Conservation (phyloP, 139 green algal species). For the Mesotaenium endlicherianum region DNA sequence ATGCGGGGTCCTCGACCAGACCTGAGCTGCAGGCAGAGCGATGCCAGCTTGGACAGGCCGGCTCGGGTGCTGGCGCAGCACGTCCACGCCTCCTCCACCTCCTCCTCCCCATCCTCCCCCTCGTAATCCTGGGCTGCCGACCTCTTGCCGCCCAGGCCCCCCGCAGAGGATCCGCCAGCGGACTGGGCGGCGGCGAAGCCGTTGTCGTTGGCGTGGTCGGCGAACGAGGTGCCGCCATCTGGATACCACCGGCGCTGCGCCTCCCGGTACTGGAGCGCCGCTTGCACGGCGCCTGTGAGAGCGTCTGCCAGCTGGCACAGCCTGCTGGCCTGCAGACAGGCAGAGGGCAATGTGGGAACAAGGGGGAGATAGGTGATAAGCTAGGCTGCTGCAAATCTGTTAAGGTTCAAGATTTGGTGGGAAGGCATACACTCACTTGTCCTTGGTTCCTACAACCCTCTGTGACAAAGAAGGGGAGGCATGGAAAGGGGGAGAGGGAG, state of each 20-base stretch:
- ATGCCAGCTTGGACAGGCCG: not conserved
- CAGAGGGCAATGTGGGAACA: too few species aligned
- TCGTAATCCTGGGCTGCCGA: not conserved
- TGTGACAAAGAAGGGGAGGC: not conserved
- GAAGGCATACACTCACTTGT: too few species aligned
- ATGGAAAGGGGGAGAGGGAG: not conserved
- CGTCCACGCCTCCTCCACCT: not conserved
- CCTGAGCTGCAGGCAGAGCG: not conserved
- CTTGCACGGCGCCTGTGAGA: not conserved
- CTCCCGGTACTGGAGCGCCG: not conserved
- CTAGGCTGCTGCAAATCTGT: too few species aligned
- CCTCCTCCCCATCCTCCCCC: not conserved
- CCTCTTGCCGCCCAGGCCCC: not conserved
- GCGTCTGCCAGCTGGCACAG: not conserved
- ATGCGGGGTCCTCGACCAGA: not conserved
- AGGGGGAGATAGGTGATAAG: too few species aligned
- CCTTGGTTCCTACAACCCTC: too few species aligned
- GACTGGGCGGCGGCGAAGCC: too few species aligned
- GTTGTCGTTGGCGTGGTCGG: too few species aligned
- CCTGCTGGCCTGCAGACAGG: not conserved
- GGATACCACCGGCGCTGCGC: not conserved
- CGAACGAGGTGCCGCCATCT: too few species aligned
- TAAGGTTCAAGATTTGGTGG: too few species aligned
- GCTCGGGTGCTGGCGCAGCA: not conserved
- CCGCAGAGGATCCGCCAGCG: too few species aligned